phyloP scores from a whole-genome alignment of 257 asterid genomes.

The Scutellaria minor region DNA sequence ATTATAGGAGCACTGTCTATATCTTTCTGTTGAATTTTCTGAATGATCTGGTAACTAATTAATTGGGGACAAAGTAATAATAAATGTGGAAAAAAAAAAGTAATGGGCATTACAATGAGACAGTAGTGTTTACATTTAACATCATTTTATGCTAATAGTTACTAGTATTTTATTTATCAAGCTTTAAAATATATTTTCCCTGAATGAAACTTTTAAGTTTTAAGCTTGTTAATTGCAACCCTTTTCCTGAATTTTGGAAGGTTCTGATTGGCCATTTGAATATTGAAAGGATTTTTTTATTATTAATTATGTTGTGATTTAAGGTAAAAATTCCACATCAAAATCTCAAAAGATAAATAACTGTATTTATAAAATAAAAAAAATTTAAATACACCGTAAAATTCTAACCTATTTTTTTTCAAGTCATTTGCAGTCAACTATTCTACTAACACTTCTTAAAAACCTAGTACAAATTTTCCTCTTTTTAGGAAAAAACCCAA shows the following conservation, averaged over 20 bases:
- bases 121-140: conserved; percentile 8
- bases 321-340: not conserved
- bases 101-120: not conserved
- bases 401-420: not conserved
- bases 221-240: not conserved
- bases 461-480: no score
- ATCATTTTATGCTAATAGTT: not conserved
- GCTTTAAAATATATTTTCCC: no score
- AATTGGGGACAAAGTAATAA: not conserved
- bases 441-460: not conserved
- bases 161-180: not conserved
- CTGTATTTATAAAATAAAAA: not conserved
- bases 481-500: no score
- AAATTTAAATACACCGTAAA: not conserved
- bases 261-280: no score
- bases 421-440: not conserved
- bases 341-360: not conserved
- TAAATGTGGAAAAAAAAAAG: not conserved
- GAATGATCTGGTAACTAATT: conserved; percentile 11
- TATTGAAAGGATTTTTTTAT: no score
- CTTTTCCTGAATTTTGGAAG: not conserved
- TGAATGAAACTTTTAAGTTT: no score
- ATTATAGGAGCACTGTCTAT: no score
- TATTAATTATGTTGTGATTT: no score
- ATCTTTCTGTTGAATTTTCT: not conserved